Evolutionary conservation across 768 basidiomycete genomes (phyloP), one percentile per base, ranked within the genome.

Genomic region (Chalciporus sphaerocephalus): DNA sequence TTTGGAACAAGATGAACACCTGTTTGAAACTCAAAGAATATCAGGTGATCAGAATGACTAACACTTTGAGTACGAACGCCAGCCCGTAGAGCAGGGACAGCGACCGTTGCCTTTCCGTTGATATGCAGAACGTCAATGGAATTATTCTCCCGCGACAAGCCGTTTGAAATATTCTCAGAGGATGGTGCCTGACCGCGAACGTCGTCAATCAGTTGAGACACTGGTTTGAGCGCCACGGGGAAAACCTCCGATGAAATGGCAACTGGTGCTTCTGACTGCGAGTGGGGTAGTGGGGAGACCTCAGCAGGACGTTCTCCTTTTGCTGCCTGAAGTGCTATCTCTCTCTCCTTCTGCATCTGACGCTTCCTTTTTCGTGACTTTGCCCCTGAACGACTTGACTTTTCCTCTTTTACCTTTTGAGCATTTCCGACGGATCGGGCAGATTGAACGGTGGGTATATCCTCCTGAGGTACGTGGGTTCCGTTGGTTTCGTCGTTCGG

Each of bases 11-110:
- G 7, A 43, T 50, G 17, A 49, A 38, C 21, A 15, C 28, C 3
- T 15, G 27, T 25, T n/a, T 1, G 32, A 24, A 18, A 20, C 5
- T n/a, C n/a, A n/a, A n/a, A n/a, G 15, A 12, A n/a, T 2, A 25
- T 37, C 6, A 17, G 38, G 3, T 35, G 18, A 51, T 61, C 25
- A 50, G 15, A 40, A 4, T 37, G n/a, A 52, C 63, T 25, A 48
- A 64, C 63, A 41, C 64, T 55, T 35, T 65, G 43, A 16, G 62
- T 64, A 33, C 54, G 51, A 41, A 64, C 2, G 8, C 61, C 61
- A n/a, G 59, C 56, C 30, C 45, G 48, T 27, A 58, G 21, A 33
- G 5, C 44, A 25, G 37, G 46, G 24, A 24, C 24, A 32, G 48
- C 38, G 12, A 21, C 13, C 2, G 10, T 16, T 2, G 17, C 16